These are phyloP conservation scores for Teunomyces kruisii DNA, from an alignment of 805 yeast species.

Conservation along the genomic window DNA sequence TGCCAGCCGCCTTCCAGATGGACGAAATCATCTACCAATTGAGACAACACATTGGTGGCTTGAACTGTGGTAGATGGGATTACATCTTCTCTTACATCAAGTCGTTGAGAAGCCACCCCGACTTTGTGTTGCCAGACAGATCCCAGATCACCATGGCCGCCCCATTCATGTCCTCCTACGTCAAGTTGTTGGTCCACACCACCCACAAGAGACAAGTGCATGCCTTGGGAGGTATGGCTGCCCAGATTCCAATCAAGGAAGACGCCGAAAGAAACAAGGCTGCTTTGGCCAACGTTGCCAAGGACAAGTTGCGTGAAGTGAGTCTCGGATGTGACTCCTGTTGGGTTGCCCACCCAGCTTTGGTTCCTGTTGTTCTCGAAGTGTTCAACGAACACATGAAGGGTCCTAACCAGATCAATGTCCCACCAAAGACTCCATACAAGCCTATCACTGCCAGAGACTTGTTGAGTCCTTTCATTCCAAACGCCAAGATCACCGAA, in stretches of 20 bases:
- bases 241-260: slow-evolving; percentile 77
- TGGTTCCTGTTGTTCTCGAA: slow-evolving; percentile 68
- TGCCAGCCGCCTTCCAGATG: slow-evolving; percentile 86
- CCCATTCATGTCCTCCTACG: slow-evolving; percentile 79
- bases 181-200: slow-evolving; percentile 66
- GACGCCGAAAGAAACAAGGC: slow-evolving; percentile 60
- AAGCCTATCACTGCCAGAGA: slow-evolving; percentile 59
- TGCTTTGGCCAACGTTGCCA: slow-evolving; percentile 71
- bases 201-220: slow-evolving; percentile 80
- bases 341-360: slow-evolving; percentile 88
- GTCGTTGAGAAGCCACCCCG: slow-evolving; percentile 65
- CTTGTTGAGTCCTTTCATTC: slow-evolving; percentile 62
- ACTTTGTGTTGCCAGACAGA: slow-evolving; percentile 74
- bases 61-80: slow-evolving; percentile 91
- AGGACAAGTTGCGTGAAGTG: slow-evolving; percentile 76
- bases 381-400: slow-evolving; percentile 78
- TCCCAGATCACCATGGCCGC: slow-evolving; percentile 77
- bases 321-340: slow-evolving; percentile 83
- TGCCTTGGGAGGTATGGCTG: slow-evolving; percentile 92
- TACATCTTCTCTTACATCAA: slow-evolving; percentile 81
- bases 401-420: slow-evolving; percentile 75
- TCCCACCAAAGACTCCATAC: slow-evolving; percentile 46
- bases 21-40: slow-evolving; percentile 79
- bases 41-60: slow-evolving; percentile 74
- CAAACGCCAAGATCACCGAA: slow-evolving; percentile 62